These are phyloP conservation scores for Penicillium sp. DNA, from an alignment of 2,329 filamentous ascomycete species.

Conservation along the genomic window DNA sequence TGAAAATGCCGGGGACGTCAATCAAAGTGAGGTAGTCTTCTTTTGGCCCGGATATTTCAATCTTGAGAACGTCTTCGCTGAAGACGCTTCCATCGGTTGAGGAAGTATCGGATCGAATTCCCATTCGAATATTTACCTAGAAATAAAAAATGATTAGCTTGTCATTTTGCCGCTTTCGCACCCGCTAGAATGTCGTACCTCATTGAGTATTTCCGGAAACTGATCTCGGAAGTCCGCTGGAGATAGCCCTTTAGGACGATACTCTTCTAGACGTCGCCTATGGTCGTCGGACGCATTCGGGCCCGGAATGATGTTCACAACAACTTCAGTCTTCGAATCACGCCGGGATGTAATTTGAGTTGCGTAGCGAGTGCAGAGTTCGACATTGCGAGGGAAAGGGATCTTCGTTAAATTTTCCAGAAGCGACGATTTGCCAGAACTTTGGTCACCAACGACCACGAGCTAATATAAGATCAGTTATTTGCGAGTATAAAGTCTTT, in stretches of 20 bases:
- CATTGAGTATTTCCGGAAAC: not conserved
- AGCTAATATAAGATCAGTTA: slow-evolving; percentile 33
- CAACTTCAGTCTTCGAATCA: slow-evolving; percentile 8
- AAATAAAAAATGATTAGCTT: not conserved
- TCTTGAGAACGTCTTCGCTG: slow-evolving; percentile 4
- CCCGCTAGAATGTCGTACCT: not conserved
- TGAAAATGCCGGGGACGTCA: slow-evolving; percentile 11
- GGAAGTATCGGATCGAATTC: not conserved
- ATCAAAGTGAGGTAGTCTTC: slow-evolving; percentile 11
- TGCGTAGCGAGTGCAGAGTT: slow-evolving; percentile 59
- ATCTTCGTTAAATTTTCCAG: slow-evolving; percentile 61
- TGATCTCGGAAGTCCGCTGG: not conserved
- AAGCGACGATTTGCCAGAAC: slow-evolving; percentile 61
- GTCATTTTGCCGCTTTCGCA: not conserved
- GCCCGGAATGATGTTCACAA: slow-evolving; percentile 36
- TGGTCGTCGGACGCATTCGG: slow-evolving; percentile 16
- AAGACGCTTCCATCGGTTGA: not conserved
- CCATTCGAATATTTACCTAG: not conserved
- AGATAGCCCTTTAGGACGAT: not conserved
- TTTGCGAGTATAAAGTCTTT: not conserved
- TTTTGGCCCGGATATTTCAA: slow-evolving; percentile 4
- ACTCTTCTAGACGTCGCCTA: not conserved
- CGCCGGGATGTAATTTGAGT: slow-evolving; percentile 56
- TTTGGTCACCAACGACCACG: slow-evolving; percentile 59
- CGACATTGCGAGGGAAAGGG: slow-evolving; percentile 57